phyloP scores from a whole-genome alignment of 2,329 filamentous ascomycete species.

The Colletotrichum sp. region DNA sequence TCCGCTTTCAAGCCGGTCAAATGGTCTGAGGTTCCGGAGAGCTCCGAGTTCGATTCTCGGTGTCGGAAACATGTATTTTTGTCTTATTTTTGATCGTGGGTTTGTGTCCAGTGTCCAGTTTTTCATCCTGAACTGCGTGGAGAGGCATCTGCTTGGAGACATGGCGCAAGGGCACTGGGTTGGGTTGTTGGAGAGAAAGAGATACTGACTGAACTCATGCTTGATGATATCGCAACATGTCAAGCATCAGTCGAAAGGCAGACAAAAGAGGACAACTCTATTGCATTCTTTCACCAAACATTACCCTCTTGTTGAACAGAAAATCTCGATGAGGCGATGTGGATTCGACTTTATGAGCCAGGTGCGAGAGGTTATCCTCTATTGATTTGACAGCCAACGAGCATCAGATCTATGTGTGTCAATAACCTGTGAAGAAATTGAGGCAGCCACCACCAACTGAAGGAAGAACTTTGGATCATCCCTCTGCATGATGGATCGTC shows the following conservation, averaged over 20 bases:
- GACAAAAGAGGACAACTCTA: background rate
- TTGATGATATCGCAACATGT: background rate
- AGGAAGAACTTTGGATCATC: background rate
- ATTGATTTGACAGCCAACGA: background rate
- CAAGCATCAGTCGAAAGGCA: background rate
- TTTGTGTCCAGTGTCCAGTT: background rate
- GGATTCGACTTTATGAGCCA: background rate
- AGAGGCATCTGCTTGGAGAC: background rate
- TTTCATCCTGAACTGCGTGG: background rate
- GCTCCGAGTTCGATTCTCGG: constrained; percentile 10
- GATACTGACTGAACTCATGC: background rate
- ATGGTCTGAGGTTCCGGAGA: background rate
- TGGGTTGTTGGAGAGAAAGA: background rate
- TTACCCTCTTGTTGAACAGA: background rate
- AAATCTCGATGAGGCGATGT: background rate
- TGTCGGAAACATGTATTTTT: background rate
- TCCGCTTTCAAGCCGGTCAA: constrained; percentile 4
- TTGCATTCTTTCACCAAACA: background rate
- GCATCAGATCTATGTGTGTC: background rate
- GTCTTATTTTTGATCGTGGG: too few species aligned
- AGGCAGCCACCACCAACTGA: background rate
- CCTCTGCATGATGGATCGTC: background rate
- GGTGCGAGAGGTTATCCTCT: background rate
- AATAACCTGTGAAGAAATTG: background rate
- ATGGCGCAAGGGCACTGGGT: background rate